Evolutionary conservation across 179 eudicot genomes (phyloP), one percentile per base, ranked within the genome.

Genomic region (Nepenthes alata): DNA sequence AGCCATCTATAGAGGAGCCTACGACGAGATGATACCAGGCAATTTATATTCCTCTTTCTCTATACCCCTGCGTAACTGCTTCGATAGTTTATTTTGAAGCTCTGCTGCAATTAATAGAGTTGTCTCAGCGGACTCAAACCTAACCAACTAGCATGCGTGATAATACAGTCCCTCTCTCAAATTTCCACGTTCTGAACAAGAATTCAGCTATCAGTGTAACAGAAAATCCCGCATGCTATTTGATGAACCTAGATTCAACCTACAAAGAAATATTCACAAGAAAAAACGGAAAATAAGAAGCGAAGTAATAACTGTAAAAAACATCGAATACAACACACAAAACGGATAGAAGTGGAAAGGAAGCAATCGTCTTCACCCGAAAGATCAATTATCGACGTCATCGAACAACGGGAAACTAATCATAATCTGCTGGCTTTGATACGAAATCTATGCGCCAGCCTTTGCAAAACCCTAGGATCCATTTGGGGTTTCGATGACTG

Each of bases 391-490:
- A 10, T 55, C 5, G 34, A 39, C 50, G 13, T 45, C 55, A 16
- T 25, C 60, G 37, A 37, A 15, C 55, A 25, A 54, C 49, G 38
- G 9, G 58, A 55, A 55, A 11, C 58, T 25, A 37, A 55, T 55
- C 11, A 3, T 25, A 34, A 55, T 8, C 6, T 0, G 58, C 2
- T 5, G 58, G 34, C 1, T 55, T 5, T 55, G 58, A 68, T 54
- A 35, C 50, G 59, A 51, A 54, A 53, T 35, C n/a, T 56, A 55
- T 9, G 25, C 56, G 12, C 61, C 36, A 39, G 35, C 38, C n/a
- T 45, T 36, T 12, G 11, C 11, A 49, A 36, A 55, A 56, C 61
- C 67, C 61, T 54, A 62, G 51, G 37, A 61, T 37, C n/a, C 62
- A 49, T 37, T 36, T 55, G 9, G 37, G 36, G 10, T 34, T 4